phyloP scores from a whole-genome alignment of 495 filamentous ascomycete genomes.

The Trichoderma erinaceum region DNA sequence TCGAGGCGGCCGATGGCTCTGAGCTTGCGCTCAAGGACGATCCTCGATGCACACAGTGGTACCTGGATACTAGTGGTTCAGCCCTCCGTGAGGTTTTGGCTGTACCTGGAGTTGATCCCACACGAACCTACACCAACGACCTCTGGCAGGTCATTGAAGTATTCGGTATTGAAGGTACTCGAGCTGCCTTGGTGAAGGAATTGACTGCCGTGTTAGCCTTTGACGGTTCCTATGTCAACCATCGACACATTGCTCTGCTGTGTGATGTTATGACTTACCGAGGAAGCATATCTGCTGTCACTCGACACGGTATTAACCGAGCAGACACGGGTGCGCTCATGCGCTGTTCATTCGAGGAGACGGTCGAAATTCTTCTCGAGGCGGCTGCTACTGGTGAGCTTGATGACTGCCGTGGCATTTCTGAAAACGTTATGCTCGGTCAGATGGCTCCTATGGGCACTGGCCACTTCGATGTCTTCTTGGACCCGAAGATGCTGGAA shows the following conservation, averaged over 20 bases:
- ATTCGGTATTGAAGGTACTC: constrained; percentile 92
- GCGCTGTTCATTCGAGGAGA: constrained; percentile 99
- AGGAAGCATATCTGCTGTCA: constrained; percentile 88
- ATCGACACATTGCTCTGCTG: constrained; percentile 91
- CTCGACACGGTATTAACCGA: constrained; percentile 96
- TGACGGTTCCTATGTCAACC: constrained; percentile 98
- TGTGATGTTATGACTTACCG: constrained; percentile 98
- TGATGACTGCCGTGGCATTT: constrained; percentile 95
- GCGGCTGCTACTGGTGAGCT: constrained; percentile 90
- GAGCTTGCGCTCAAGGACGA: constrained; percentile 64
- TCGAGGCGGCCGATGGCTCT: constrained; percentile 57
- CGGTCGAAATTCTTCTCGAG: constrained; percentile 94
- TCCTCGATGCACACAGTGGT: constrained; percentile 78
- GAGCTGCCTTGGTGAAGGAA: constrained; percentile 78
- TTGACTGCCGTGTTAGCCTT: constrained; percentile 88
- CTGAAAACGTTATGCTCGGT: constrained; percentile 97
- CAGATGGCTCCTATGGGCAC: constrained; percentile 95
- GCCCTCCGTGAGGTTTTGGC: constrained; percentile 74
- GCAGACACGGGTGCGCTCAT: constrained; percentile 96
- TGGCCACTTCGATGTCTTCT: constrained; percentile 83
- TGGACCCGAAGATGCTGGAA: constrained; percentile 92
- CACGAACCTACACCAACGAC: constrained; percentile 88
- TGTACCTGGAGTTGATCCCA: constrained; percentile 82
- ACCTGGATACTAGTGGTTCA: constrained; percentile 87
- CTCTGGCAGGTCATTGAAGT: constrained; percentile 89